Evolutionary conservation across 2,329 filamentous ascomycete species (phyloP).

Genomic region (Colletotrichum sublineola): DNA sequence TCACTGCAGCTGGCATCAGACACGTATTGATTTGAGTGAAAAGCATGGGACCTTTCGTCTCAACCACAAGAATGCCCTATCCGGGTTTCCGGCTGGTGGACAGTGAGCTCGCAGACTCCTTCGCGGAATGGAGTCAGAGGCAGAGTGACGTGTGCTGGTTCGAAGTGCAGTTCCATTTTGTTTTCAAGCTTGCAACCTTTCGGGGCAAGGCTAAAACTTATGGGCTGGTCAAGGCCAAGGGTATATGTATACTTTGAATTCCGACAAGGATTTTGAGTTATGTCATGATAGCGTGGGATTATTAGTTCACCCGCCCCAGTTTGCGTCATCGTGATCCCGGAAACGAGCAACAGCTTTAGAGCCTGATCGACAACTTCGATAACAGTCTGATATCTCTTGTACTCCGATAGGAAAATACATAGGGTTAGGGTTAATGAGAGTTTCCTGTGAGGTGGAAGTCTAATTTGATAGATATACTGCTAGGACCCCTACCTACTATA

Average conservation of each 20-base stretch:
- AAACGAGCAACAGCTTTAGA: not conserved
- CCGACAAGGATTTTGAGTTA: not conserved
- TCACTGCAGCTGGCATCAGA: not conserved
- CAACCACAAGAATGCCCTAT: not conserved
- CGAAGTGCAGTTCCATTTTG: not conserved
- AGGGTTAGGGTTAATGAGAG: too few relatives aligned
- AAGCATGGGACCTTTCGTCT: not conserved
- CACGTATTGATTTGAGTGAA: too few relatives aligned
- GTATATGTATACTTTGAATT: not conserved
- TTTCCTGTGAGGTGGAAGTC: too few relatives aligned
- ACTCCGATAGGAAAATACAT: too few relatives aligned
- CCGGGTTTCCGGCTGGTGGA: not conserved
- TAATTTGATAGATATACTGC: too few relatives aligned
- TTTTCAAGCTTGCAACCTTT: not conserved
- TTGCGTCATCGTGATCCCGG: not conserved
- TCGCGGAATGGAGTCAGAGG: not conserved
- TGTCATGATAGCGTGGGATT: not conserved
- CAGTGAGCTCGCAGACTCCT: not conserved
- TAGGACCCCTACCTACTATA: too few relatives aligned
- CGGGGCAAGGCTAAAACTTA: not conserved
- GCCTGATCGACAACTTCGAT: too few relatives aligned
- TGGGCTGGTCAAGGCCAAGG: not conserved
- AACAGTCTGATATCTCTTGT: too few relatives aligned
- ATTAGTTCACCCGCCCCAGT: not conserved
- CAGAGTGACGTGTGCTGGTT: not conserved